Evolutionary conservation across 768 basidiomycete species (phyloP).

Genomic region (Mycena filopes): DNA sequence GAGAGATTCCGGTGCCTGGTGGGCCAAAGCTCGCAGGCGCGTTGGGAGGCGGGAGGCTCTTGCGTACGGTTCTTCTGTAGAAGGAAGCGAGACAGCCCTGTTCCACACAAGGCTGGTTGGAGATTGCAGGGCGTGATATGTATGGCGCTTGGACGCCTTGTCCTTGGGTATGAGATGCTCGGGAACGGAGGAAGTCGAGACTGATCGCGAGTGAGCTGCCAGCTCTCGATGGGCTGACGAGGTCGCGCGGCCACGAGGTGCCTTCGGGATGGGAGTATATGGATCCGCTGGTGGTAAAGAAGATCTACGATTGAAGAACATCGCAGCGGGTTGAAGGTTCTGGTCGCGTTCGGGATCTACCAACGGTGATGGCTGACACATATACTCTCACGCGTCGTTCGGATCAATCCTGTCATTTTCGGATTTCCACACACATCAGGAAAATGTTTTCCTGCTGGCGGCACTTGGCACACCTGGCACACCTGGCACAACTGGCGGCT

Average conservation of each 20-base stretch:
- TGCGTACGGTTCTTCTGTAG: conserved; percentile 8
- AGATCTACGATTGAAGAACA: conserved; percentile 26
- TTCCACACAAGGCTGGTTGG: conserved; percentile 2
- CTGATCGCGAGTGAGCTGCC: conserved; percentile 11
- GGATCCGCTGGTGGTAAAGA: conserved; percentile 16
- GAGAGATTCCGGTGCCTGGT: neutral
- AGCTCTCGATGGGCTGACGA: conserved; percentile 1
- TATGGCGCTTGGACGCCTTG: conserved; percentile 33
- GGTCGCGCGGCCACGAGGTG: conserved; percentile 15
- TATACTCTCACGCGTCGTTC: too few species aligned
- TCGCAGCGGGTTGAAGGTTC: too few species aligned
- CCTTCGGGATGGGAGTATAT: conserved; percentile 24
- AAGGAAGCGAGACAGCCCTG: conserved; percentile 19
- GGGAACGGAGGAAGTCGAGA: conserved; percentile 18
- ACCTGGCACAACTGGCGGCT: too few species aligned
- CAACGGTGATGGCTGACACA: too few species aligned
- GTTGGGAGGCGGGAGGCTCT: conserved; percentile 10
- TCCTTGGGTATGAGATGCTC: conserved; percentile 31
- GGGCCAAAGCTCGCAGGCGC: neutral
- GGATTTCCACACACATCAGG: too few species aligned
- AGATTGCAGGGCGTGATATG: conserved; percentile 19
- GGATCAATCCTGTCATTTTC: too few species aligned
- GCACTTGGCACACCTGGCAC: too few species aligned
- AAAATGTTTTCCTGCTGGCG: too few species aligned
- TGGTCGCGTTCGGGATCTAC: too few species aligned